Evolutionary conservation across 2,329 filamentous ascomycete species (phyloP), one percentile per base, ranked within the genome.

Genomic region (Scorias spongiosa): DNA sequence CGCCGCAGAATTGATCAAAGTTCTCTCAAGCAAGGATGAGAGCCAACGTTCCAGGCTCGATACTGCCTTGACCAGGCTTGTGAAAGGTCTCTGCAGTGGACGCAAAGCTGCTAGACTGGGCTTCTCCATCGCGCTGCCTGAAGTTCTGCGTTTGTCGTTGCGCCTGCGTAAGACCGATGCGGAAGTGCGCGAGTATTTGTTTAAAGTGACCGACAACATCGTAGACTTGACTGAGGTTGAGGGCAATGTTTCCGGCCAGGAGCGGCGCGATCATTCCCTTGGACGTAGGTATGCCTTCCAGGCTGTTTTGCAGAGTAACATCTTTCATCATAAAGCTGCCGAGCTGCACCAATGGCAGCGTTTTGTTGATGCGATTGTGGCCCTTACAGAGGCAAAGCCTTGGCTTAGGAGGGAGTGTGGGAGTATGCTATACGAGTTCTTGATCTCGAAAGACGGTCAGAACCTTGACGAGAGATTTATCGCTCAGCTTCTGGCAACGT

Each of bases 321-420:
- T 87, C 36, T 66, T 93, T 10, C 81, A 88, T 52, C 63, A 67
- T 44, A 62, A 68, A 3, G 68, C 76, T 29, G 63, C 69, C 14
- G 66, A 73, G 4, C 72, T 66, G 43, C 57, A 66, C 46, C 63
- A 71, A 54, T 87, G 81, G 78, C 68, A 70, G 39, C 68, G 71
- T 44, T 69, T 93, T n/a, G 66, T 95, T 40, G 74, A 81, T 43
- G 66, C 84, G 43, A 66, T 95, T 29, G 73, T 87, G 54, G 75
- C 79, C 48, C 72, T 95, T 47, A 78, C 82, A 36, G 75, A 77
- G 54, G 84, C 84, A 64, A 93, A 93, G 63, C 76, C 84, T 29
- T 95, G 88, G 89, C 71, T 96, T 51, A 76, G 85, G 48, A 80
- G 89, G 55, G 84, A 93, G 59, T 94, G 86, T 55, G 86, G 84